Conservation (phyloP, 805 yeast genomes). For the Wickerhamomyces queroliae region DNA sequence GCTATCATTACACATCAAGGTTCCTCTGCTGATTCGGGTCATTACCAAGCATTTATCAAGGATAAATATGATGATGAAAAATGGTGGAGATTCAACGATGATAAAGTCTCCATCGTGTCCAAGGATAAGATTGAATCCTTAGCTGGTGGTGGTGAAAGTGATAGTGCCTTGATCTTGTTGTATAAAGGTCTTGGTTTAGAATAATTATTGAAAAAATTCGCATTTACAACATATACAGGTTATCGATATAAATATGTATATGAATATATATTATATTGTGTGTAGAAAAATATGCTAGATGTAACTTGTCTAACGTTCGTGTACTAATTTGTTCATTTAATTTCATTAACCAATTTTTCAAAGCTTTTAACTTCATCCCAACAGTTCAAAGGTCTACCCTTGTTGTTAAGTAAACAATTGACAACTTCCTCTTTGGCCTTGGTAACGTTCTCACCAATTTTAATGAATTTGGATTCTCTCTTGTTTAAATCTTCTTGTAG, state of each 20-base stretch:
- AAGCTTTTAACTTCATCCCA: constrained; percentile 76
- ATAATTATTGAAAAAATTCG: constrained; percentile 2
- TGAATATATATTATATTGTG: too few relatives aligned
- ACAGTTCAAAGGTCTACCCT: constrained; percentile 70
- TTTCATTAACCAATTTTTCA: constrained; percentile 48
- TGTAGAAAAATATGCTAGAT: neutral
- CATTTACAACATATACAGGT: neutral
- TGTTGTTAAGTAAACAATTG: constrained; percentile 51
- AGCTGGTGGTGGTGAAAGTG: constrained; percentile 98
- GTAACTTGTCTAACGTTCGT: neutral
- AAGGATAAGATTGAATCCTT: constrained; percentile 77
- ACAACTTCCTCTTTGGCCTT: constrained; percentile 45
- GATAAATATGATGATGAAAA: constrained; percentile 67
- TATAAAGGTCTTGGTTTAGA: constrained; percentile 77
- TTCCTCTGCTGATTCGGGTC: constrained; percentile 94
- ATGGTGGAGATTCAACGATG: constrained; percentile 97
- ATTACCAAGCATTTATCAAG: constrained; percentile 84
- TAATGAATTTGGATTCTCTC: constrained; percentile 28
- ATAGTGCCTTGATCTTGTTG: constrained; percentile 83
- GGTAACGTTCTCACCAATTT: constrained; percentile 34
- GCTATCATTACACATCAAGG: constrained; percentile 93
- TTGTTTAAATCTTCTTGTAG: constrained; percentile 31
- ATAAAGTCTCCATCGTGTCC: constrained; percentile 71
- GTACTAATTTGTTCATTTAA: constrained; percentile 23
- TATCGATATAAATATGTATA: neutral